Conservation (phyloP, 192 early-diverging fungal species). For the Backusella circina region DNA sequence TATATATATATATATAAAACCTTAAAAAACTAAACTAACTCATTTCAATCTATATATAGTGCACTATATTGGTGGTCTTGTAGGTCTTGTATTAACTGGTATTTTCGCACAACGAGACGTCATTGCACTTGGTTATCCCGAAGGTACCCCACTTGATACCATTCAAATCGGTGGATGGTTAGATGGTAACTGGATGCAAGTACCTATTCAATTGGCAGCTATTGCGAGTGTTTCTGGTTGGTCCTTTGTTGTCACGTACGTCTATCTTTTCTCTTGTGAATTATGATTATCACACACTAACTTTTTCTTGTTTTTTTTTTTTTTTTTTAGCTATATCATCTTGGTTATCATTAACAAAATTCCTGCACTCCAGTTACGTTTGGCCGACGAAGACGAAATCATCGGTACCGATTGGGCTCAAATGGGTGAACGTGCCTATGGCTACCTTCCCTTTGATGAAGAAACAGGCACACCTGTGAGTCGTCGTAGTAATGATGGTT, state of each 20-base stretch:
- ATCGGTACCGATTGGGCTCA: conserved; percentile 79
- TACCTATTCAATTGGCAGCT: conserved; percentile 74
- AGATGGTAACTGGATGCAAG: conserved; percentile 78
- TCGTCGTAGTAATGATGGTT: neutral
- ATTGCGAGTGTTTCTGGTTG: conserved; percentile 67
- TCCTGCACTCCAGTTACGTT: conserved; percentile 71
- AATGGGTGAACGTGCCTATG: conserved; percentile 80
- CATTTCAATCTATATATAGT: conserved; percentile 17
- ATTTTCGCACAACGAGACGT: conserved; percentile 77
- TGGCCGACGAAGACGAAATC: conserved; percentile 68
- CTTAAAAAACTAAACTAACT: neutral
- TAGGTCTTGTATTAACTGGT: conserved; percentile 83
- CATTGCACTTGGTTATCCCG: conserved; percentile 58
- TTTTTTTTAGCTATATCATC: conserved; percentile 46
- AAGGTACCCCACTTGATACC: conserved; percentile 36
- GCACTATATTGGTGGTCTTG: conserved; percentile 69
- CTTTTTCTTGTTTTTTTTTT: neutral
- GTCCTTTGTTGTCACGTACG: conserved; percentile 70
- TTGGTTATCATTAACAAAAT: conserved; percentile 68
- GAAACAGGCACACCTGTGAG: neutral
- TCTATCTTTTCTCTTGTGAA: neutral
- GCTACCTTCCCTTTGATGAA: conserved; percentile 32
- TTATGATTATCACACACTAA: neutral
- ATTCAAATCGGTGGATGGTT: conserved; percentile 71
- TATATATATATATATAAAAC: conserved; percentile 30